Evolutionary conservation across 148 eudicot species (phyloP).

Genomic region (Tetragonia tetragonoides): DNA sequence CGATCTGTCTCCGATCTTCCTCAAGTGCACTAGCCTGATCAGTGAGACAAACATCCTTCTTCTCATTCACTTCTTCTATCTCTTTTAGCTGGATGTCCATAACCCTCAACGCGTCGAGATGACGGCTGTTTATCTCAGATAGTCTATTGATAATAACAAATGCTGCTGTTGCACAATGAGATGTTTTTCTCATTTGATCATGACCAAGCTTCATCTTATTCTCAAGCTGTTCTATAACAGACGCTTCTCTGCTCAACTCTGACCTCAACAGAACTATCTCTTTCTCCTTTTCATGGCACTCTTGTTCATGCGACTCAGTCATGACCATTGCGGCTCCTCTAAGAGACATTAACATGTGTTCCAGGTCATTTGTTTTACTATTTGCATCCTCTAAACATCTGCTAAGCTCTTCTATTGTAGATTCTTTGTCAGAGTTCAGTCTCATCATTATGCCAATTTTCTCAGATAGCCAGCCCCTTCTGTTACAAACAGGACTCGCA

Average conservation of each 20-base stretch:
- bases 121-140: constrained; percentile 46
- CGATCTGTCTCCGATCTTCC: constrained; percentile 37
- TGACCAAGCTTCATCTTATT: constrained; percentile 35
- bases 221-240: constrained; percentile 38
- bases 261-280: constrained; percentile 45
- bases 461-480: constrained; percentile 47
- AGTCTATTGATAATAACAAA: constrained; percentile 61
- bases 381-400: constrained; percentile 64
- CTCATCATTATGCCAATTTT: constrained; percentile 57
- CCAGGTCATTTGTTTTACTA: constrained; percentile 55
- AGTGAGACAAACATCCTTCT: constrained; percentile 35
- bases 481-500: constrained; percentile 38
- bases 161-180: constrained; percentile 65
- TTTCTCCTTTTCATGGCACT: constrained; percentile 59
- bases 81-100: constrained; percentile 42
- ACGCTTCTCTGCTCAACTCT: constrained; percentile 39
- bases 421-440: constrained; percentile 62
- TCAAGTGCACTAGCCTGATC: constrained; percentile 37
- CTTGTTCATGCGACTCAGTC: constrained; percentile 75
- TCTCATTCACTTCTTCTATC: constrained; percentile 22
- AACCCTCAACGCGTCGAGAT: constrained; percentile 32
- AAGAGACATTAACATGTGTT: constrained; percentile 74
- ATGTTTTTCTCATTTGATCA: constrained; percentile 38
- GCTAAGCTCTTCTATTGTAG: constrained; percentile 56
- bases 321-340: constrained; percentile 79